Conservation (phyloP, 2,329 filamentous ascomycete genomes). For the Exophiala oligosperma region DNA sequence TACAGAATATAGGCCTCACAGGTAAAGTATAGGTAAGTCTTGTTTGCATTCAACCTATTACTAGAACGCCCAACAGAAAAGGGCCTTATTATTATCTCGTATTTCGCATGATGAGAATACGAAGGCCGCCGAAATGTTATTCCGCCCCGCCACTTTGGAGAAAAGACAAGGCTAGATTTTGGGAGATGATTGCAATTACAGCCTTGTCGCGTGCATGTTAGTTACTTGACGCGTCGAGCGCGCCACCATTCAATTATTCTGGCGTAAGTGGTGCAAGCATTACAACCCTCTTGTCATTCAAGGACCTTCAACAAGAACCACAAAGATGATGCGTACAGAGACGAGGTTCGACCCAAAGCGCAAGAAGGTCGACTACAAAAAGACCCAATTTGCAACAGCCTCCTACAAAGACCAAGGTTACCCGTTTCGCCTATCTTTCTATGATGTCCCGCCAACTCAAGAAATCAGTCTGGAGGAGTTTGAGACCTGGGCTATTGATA, state of each 20-base stretch:
- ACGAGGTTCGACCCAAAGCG: constrained; percentile 63
- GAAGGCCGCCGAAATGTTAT: neutral
- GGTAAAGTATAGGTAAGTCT: no score
- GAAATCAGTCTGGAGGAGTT: constrained; percentile 97
- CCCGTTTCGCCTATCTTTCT: constrained; percentile 87
- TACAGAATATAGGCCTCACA: no score
- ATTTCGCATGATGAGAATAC: no score
- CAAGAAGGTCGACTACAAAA: constrained; percentile 76
- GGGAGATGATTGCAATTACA: neutral
- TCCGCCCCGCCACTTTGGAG: neutral
- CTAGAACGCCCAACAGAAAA: no score
- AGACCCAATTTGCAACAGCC: constrained; percentile 80
- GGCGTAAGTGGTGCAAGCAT: neutral
- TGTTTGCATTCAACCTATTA: no score
- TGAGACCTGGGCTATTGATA: constrained; percentile 96
- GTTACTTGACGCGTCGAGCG: neutral
- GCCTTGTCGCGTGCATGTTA: neutral
- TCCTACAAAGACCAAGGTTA: constrained; percentile 78
- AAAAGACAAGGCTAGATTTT: neutral
- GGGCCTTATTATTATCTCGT: no score
- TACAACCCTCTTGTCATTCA: neutral
- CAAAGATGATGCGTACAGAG: constrained; percentile 46
- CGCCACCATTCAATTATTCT: neutral
- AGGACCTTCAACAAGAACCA: neutral
- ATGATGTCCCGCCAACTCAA: constrained; percentile 79